These are phyloP conservation scores for Microdochium trichocladiopsis DNA, from an alignment of 2,329 filamentous ascomycete genomes.

Conservation along the genomic window DNA sequence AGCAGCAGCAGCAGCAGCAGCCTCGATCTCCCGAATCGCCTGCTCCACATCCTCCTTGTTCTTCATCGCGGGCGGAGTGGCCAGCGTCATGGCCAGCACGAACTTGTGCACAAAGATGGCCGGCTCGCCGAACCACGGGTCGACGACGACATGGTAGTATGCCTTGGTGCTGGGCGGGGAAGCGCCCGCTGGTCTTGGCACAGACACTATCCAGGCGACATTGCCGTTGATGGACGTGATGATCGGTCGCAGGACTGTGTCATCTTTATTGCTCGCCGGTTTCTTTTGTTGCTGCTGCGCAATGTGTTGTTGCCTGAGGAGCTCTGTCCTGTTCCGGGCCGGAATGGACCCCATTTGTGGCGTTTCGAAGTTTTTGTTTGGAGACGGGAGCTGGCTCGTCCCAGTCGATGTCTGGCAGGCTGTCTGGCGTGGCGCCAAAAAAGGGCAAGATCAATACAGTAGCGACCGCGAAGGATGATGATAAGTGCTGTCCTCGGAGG, in stretches of 20 bases:
- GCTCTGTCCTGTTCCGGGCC: background rate
- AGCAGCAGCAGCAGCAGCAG: background rate
- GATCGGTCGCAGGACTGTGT: background rate
- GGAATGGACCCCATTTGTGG: background rate
- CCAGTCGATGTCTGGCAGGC: too few species aligned
- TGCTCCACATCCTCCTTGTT: background rate
- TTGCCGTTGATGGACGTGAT: background rate
- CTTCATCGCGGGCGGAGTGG: background rate
- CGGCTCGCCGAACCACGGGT: background rate
- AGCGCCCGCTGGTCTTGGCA: background rate
- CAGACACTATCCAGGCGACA: background rate
- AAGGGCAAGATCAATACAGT: too few species aligned
- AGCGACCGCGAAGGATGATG: too few species aligned
- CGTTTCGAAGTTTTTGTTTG: background rate
- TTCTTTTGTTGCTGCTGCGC: background rate
- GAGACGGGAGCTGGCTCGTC: too few species aligned
- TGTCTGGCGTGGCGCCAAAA: too few species aligned
- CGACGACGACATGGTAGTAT: background rate
- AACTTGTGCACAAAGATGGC: background rate
- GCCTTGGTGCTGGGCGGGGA: background rate
- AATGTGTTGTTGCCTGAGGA: background rate
- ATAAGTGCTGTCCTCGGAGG: too few species aligned
- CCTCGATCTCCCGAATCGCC: background rate
- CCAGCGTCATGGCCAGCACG: background rate
- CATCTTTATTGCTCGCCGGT: background rate